These are phyloP conservation scores for Fusarium armeniacum DNA, from an alignment of 2,329 filamentous ascomycete genomes.

Conservation along the genomic window DNA sequence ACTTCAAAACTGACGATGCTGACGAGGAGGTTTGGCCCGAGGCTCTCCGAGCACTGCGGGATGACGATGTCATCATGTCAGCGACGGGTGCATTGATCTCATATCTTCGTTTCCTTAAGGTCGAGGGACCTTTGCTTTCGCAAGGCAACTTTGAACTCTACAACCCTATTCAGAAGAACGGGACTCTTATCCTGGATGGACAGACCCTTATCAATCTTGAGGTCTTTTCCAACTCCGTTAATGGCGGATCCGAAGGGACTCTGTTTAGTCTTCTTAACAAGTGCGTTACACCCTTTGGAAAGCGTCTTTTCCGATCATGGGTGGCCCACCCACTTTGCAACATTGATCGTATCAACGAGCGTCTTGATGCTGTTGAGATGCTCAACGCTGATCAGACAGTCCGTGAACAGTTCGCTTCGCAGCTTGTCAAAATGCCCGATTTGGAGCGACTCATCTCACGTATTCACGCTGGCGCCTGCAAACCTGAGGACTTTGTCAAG, in stretches of 20 bases:
- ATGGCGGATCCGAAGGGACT: constrained; percentile 87
- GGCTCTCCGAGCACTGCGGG: constrained; percentile 76
- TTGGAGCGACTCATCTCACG: constrained; percentile 94
- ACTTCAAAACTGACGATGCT: constrained; percentile 75
- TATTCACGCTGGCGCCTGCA: constrained; percentile 92
- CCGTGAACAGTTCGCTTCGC: constrained; percentile 88
- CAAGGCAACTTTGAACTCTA: constrained; percentile 94
- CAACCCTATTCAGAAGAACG: constrained; percentile 90
- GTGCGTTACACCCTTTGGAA: constrained; percentile 96
- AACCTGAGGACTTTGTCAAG: constrained; percentile 90
- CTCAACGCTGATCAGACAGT: constrained; percentile 85
- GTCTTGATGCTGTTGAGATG: constrained; percentile 93
- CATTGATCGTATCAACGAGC: constrained; percentile 88
- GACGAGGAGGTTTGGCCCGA: constrained; percentile 80
- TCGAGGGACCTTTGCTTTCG: constrained; percentile 88
- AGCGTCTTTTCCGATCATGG: constrained; percentile 96
- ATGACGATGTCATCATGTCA: constrained; percentile 89
- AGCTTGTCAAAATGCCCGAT: constrained; percentile 92
- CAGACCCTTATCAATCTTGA: constrained; percentile 99
- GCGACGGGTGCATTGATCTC: constrained; percentile 90
- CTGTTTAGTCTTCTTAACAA: constrained; percentile 92
- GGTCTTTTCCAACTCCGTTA: constrained; percentile 92
- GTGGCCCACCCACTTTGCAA: constrained; percentile 95
- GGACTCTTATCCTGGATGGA: constrained; percentile 91
- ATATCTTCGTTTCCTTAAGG: constrained; percentile 88